Evolutionary conservation across 495 filamentous ascomycete genomes (phyloP), one percentile per base, ranked within the genome.

Genomic region (Tuber umbilicatum): DNA sequence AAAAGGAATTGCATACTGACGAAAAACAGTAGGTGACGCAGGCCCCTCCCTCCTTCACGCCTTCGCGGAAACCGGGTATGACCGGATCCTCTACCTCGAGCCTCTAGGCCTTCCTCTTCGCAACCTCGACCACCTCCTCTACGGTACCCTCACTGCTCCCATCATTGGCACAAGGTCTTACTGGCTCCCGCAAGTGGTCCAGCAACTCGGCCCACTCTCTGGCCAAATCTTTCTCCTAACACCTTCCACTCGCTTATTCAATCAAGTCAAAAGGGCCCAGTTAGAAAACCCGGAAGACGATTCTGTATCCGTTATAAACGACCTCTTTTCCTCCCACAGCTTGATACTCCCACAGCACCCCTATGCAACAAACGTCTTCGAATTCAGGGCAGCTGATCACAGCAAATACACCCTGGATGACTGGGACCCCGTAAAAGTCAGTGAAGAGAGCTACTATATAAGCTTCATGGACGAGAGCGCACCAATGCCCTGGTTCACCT

Each of bases 321-420:
- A 84, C 1, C 87, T 91, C n/a, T 94, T 91, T 73, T 86, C 84
- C 0, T 86, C 90, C 39, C 88, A 82, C 43, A 91, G 91, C 2
- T 82, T 92, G 79, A 87, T 95, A 19, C 85, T 97, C 0, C 93
- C 93, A 4, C 93, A 94, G 79, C 87, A 90, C 35, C 87, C 87
- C 35, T 94, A 93, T 80, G 89, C 88, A 6, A 83, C 94, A 12
- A 79, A 93, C 6, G 89, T 89, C 38, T 88, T 88, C 5, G 93
- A 94, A 80, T 94, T 94, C 80, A 87, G 91, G 5, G 75, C 40
- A 3, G 81, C 84, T 1, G 84, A 90, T 37, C 91, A 93, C 77
- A 78, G 80, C 9, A 84, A 84, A 0, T 94, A 90, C 78, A 79
- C 94, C 6, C 72, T 83, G 9, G 76, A 82, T 79, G 31, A 73